phyloP scores from a whole-genome alignment of 2,329 filamentous ascomycete species.

The Westerdykella ornata region DNA sequence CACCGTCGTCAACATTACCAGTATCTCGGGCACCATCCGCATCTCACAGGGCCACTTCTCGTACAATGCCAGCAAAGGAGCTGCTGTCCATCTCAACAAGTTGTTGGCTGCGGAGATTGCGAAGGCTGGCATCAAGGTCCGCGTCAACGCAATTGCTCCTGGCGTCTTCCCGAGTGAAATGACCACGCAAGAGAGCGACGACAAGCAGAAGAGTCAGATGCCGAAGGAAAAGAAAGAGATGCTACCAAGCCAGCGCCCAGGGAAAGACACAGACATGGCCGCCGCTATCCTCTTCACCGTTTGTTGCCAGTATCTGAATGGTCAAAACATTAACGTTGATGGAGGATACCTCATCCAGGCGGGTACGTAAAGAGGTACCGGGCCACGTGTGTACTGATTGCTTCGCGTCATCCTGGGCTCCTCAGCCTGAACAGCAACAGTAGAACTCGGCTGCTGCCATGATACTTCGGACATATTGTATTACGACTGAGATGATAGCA shows the following conservation, averaged over 20 bases:
- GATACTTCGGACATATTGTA: no score
- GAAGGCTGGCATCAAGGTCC: slow-evolving; percentile 47
- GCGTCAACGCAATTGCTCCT: slow-evolving; percentile 53
- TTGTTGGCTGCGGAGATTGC: slow-evolving; percentile 51
- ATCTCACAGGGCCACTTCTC: slow-evolving; percentile 44
- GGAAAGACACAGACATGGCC: slow-evolving; percentile 55
- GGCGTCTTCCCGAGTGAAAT: slow-evolving; percentile 54
- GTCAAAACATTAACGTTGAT: slow-evolving; percentile 46
- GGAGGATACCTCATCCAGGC: slow-evolving; percentile 45
- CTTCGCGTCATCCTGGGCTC: no score
- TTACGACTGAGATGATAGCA: no score
- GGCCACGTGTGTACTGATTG: no score
- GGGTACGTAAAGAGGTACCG: slow-evolving; percentile 22
- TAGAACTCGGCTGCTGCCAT: no score
- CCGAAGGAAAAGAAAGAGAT: slow-evolving; percentile 49
- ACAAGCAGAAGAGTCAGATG: slow-evolving; percentile 50
- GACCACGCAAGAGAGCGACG: slow-evolving; percentile 48
- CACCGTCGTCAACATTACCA: slow-evolving; percentile 43
- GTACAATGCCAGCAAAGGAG: slow-evolving; percentile 47
- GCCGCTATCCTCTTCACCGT: slow-evolving; percentile 50
- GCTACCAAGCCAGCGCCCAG: slow-evolving; percentile 47
- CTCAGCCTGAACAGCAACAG: no score
- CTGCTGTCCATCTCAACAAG: slow-evolving; percentile 50
- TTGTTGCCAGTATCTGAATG: slow-evolving; percentile 47
- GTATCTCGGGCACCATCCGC: slow-evolving; percentile 42